These are phyloP conservation scores for Multifurca ochricompacta DNA, from an alignment of 768 basidiomycete genomes.

Conservation along the genomic window DNA sequence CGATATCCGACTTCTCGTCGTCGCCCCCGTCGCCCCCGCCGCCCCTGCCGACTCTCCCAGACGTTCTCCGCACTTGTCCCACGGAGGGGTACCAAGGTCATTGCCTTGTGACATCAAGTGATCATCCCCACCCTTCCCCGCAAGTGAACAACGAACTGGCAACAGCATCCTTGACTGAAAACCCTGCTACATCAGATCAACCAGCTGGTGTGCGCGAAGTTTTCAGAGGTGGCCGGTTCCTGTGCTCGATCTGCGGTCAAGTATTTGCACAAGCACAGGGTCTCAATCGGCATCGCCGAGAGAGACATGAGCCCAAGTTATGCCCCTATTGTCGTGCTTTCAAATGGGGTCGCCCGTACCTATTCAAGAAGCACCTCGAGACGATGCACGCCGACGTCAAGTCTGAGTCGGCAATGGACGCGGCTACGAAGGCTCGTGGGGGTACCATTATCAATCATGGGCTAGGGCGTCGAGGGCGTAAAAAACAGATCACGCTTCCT, in stretches of 20 bases:
- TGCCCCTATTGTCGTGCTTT: not conserved
- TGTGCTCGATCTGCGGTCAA: not conserved
- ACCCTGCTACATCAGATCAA: not conserved
- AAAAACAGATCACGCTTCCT: too few species aligned
- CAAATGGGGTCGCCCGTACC: not conserved
- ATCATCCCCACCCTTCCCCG: too few species aligned
- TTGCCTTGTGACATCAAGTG: not conserved
- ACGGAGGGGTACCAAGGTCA: not conserved
- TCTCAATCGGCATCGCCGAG: not conserved
- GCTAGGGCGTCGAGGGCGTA: too few species aligned
- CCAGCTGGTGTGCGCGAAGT: not conserved
- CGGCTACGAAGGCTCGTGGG: not conserved
- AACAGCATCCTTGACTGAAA: not conserved
- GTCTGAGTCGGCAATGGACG: not conserved
- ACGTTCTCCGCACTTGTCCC: too few species aligned
- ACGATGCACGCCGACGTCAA: not conserved
- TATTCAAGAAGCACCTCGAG: not conserved
- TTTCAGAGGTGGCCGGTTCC: not conserved
- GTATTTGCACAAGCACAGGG: not conserved
- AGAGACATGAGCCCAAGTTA: not conserved
- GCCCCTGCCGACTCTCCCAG: too few species aligned
- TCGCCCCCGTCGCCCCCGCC: too few species aligned
- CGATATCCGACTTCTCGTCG: not conserved
- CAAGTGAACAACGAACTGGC: not conserved
- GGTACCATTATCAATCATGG: too few species aligned